Evolutionary conservation across 169 alveolate genomes (phyloP), one percentile per base, ranked within the genome.

Genomic region (Plasmodium chabaudi): DNA sequence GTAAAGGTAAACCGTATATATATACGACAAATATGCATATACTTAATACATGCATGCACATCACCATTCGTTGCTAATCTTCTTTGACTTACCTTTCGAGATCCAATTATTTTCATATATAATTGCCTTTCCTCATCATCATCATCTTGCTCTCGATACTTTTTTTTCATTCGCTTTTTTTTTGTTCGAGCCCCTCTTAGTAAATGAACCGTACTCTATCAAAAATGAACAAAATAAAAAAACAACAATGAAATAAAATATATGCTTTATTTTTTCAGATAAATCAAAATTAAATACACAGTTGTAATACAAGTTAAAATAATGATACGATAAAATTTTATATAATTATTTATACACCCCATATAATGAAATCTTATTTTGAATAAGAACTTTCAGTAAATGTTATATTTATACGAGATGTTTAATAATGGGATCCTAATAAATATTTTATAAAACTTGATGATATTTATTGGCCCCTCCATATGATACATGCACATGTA

Each of bases 21-120:
- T 13, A 27, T 27, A 17, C 10, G 9, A 1, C 46, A 46, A 15
- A 13, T 10, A 1, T 49, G 21, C 25, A 27, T 47, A 9, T 13
- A 51, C 5, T 39, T 55, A 42, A 68, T 13, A 5, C 21, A 68
- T 25, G 25, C n/a, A 27, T 47, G 12, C 44, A 10, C 27, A 19
- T 60, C 9, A 25, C 25, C 21, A 23, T 61, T 23, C 9, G 5
- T 1, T 39, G 25, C 17, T 17, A 49, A 34, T 21, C 34, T 19
- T 60, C 21, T 75, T 23, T 65, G 12, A 15, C 23, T 56, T 12
- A 75, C 88, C 70, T 46, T 75, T 39, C 71, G 25, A 0, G 88
- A 67, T 42, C 88, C 88, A 63, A 75, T 75, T 63, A 75, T 75
- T 55, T 75, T 75, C 88, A 75, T 75, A 67, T 75, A 75, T 46